These are phyloP conservation scores for Plasmodium knowlesi DNA, from an alignment of 169 alveolate species.

Conservation along the genomic window DNA sequence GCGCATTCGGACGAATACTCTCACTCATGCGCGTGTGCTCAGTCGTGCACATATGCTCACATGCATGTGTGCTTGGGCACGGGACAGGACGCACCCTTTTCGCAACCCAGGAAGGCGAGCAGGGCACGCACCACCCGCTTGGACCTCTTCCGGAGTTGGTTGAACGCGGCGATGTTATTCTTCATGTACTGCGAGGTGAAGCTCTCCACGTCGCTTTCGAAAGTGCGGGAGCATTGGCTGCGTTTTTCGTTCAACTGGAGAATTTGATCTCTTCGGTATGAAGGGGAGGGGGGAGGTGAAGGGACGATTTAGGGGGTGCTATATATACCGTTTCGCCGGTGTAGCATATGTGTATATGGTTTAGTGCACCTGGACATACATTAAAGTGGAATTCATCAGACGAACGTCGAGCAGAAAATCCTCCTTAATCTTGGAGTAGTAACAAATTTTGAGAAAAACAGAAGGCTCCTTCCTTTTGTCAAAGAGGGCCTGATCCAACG, in stretches of 20 bases:
- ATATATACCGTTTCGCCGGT: not conserved
- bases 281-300: not conserved
- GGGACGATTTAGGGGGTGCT: not conserved
- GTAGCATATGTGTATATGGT: not conserved
- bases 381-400: not conserved
- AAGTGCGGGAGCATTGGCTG: slow-evolving; percentile 26
- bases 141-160: slow-evolving; percentile 30
- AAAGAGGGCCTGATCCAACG: slow-evolving; percentile 18
- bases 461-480: slow-evolving; percentile 32
- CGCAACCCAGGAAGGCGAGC: not conserved
- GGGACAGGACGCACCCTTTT: not conserved
- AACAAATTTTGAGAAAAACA: slow-evolving; percentile 17
- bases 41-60: not conserved
- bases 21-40: too few relatives aligned
- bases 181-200: slow-evolving; percentile 29
- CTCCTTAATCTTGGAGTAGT: slow-evolving; percentile 14
- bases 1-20: not conserved
- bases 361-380: slow-evolving; percentile 3
- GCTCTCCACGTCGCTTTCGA: slow-evolving; percentile 46
- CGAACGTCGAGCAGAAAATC: slow-evolving; percentile 7
- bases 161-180: slow-evolving; percentile 18
- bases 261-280: slow-evolving; percentile 12
- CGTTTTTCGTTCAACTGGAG: slow-evolving; percentile 47
- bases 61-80: not conserved
- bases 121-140: slow-evolving; percentile 26